phyloP scores from a whole-genome alignment of 192 early-diverging fungal genomes.

The Coemansia sp. region DNA sequence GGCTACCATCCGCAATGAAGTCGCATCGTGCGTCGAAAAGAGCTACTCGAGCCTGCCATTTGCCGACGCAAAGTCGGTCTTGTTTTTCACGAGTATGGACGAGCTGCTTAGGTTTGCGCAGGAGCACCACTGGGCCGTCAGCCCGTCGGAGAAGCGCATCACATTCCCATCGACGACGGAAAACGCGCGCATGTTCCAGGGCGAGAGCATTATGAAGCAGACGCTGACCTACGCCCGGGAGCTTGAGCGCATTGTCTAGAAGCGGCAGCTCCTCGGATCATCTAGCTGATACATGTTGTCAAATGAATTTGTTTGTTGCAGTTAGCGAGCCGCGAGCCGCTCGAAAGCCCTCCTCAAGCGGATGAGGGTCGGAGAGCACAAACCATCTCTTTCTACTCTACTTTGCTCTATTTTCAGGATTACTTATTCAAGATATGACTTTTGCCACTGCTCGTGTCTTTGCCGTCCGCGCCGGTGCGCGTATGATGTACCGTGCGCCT shows the following conservation, averaged over 20 bases:
- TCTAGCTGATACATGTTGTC: not conserved
- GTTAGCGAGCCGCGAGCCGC: not conserved
- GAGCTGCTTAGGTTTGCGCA: conserved; percentile 88
- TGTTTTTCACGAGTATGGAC: conserved; percentile 84
- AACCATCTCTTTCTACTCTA: not conserved
- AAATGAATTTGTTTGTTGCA: not conserved
- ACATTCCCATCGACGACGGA: conserved; percentile 74
- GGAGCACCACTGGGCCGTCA: conserved; percentile 85
- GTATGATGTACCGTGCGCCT: conserved; percentile 7
- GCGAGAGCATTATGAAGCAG: conserved; percentile 82
- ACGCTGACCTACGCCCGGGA: conserved; percentile 90
- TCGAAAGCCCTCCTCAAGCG: not conserved
- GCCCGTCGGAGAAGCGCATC: conserved; percentile 78
- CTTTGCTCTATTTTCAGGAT: no score
- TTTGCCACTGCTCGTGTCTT: conserved; percentile 30
- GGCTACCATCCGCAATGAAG: conserved; percentile 92
- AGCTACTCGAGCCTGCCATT: conserved; percentile 86
- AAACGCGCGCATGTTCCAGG: conserved; percentile 73
- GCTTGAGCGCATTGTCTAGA: conserved; percentile 93
- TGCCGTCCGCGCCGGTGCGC: conserved; percentile 28
- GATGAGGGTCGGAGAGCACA: not conserved
- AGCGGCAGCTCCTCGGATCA: not conserved
- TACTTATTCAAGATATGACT: conserved; percentile 16
- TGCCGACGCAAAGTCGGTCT: conserved; percentile 86
- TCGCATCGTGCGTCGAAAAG: conserved; percentile 95